Percentiles rank a stretch among this genome's conserved stretches.
phyloP scores from a whole-genome alignment of 2,329 filamentous ascomycete species.

The Epichloe brachyelytri region DNA sequence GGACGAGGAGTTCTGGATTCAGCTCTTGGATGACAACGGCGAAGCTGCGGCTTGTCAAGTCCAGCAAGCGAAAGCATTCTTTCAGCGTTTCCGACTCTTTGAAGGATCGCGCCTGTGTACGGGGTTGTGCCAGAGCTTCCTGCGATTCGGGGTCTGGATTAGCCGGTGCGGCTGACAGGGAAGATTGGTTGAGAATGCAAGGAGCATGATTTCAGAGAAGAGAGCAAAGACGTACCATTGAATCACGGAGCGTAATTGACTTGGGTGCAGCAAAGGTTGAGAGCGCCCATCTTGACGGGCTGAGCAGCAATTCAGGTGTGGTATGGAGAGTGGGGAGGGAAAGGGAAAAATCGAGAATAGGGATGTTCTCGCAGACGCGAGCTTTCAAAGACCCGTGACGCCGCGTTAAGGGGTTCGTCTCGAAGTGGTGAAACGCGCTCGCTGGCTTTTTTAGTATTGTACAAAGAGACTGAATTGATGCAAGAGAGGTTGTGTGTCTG shows the following conservation, averaged over 20 bases:
- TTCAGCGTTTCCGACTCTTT: conserved; percentile 60
- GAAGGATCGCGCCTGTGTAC: conserved; percentile 70
- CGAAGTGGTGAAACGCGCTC: neutral
- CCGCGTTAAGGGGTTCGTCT: neutral
- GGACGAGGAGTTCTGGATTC: conserved; percentile 83
- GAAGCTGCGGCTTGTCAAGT: conserved; percentile 87
- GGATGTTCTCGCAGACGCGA: neutral
- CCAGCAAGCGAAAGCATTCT: conserved; percentile 76
- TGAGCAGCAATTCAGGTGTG: neutral
- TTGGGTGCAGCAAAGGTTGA: conserved; percentile 68
- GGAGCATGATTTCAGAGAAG: neutral
- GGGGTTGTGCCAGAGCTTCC: conserved; percentile 94
- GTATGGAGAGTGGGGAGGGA: neutral
- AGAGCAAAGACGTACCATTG: conserved; percentile 55
- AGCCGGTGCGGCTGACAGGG: neutral
- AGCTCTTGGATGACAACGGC: conserved; percentile 88
- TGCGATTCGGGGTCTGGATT: conserved; percentile 22
- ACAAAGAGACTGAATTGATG: neutral
- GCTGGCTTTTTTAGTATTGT: neutral
- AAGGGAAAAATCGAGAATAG: neutral
- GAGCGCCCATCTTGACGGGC: conserved; percentile 39
- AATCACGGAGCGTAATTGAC: conserved; percentile 67
- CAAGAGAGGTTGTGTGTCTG: neutral
- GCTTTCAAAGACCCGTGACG: neutral
- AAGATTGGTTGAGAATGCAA: neutral